Base-by-base conservation (phyloP, 176 grass and related monocot species). In the Oryza meyeriana region DNA sequence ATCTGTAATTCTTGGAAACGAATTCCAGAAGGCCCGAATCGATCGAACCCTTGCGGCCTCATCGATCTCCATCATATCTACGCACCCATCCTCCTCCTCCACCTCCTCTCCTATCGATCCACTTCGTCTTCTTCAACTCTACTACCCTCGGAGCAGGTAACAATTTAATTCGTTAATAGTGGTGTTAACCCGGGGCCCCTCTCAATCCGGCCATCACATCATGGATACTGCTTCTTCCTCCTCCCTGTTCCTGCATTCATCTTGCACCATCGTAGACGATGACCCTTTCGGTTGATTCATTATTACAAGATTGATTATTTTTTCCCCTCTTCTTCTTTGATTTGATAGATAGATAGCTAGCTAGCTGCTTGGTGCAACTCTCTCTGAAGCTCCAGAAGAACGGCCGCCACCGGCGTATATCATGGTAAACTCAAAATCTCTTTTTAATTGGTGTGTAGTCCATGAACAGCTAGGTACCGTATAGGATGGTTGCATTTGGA, bases 71-170 rank as follows among this genome's bases (percentile, higher is more conserved):
- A 14, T 71, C 50, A 7, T 58, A 58, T 58, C 52, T 58, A n/a
- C 52, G 20, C 8, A 58, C 22, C 20, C 52, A 58, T 58, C 52
- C n/a, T n/a, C 22, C 10, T 68, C 81, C 24, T 78, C 74, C 73
- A n/a, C n/a, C n/a, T n/a, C 80, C 59, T 69, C 61, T 34, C 69
- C 50, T 69, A 47, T 57, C 77, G 45, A 76, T 64, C 81, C 52
- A 22, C 87, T 81, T 70, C 71, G 5, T 73, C 50, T 29, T 71
- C 79, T 33, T 80, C 64, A 59, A 24, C 17, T 71, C 41, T 13
- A 5, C 47, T 28, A 5, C 67, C 75, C 44, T 72, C 20, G 10
- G 61, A 84, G 81, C 81, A 88, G 86, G 81, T 84, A 88, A 79
- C 39, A 10, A 72, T 63, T 63, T 69, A 58, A 64, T 82, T 75